These are phyloP conservation scores for Solanum aculeatissimum DNA, from an alignment of 305 asterid genomes.

Conservation along the genomic window DNA sequence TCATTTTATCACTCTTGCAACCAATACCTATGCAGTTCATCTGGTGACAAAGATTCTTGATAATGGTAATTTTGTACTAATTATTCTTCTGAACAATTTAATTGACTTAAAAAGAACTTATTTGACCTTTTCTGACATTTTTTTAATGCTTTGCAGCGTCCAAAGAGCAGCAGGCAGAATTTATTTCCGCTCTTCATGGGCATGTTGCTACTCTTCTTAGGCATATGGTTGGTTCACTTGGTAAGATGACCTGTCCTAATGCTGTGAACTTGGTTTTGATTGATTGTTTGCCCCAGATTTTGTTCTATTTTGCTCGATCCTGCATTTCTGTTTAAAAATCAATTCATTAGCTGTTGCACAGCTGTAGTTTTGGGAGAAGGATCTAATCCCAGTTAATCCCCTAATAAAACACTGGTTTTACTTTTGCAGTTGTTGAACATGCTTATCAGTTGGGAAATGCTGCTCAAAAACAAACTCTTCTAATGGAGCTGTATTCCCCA, in stretches of 20 bases:
- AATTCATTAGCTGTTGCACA: neutral
- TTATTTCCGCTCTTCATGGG: constrained; percentile 82
- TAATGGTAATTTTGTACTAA: constrained; percentile 35
- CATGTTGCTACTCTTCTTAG: constrained; percentile 88
- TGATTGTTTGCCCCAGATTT: neutral
- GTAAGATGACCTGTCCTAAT: constrained; percentile 23
- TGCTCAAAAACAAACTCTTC: constrained; percentile 81
- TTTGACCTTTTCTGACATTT: neutral
- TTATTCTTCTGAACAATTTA: neutral
- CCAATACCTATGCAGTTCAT: constrained; percentile 78
- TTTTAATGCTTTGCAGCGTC: constrained; percentile 43
- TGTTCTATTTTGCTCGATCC: neutral
- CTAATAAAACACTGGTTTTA: neutral
- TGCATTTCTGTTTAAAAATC: neutral
- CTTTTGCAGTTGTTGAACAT: constrained; percentile 67
- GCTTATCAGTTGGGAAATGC: constrained; percentile 79
- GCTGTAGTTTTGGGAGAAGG: neutral
- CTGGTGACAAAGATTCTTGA: constrained; percentile 79
- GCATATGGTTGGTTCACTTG: constrained; percentile 91
- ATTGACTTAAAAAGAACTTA: neutral
- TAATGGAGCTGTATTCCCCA: constrained; percentile 79
- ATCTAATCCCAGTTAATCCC: neutral
- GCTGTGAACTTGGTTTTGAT: neutral
- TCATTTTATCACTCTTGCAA: constrained; percentile 52
- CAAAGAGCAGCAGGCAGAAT: constrained; percentile 65